Percentiles rank a stretch among this genome's conserved stretches.
Evolutionary conservation across 2,329 filamentous ascomycete species (phyloP).

Genomic region (Colletotrichum liaoningense): DNA sequence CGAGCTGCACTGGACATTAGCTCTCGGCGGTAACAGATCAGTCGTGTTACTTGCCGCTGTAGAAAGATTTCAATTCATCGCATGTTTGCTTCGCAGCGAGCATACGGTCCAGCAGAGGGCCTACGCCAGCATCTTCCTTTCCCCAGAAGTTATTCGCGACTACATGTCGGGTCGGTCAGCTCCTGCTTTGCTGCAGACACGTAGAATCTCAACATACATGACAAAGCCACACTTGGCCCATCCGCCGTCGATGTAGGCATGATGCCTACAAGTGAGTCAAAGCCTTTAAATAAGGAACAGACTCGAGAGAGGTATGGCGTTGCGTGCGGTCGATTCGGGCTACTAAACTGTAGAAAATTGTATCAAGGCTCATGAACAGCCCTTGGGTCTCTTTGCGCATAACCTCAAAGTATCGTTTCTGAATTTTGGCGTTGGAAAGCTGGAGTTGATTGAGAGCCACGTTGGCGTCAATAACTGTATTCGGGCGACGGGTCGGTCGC

Average conservation of each 20-base stretch:
- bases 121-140: slow-evolving; percentile 96
- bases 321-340: neutral
- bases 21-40: neutral
- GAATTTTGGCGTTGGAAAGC: neutral
- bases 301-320: neutral
- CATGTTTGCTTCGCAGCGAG: slow-evolving; percentile 92
- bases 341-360: neutral
- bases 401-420: neutral
- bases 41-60: slow-evolving; percentile 69
- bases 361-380: neutral
- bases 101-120: slow-evolving; percentile 93
- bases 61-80: slow-evolving; percentile 94
- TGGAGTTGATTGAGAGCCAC: neutral
- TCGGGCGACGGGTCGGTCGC: neutral
- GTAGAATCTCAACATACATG: slow-evolving; percentile 61
- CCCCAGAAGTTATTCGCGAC: slow-evolving; percentile 99
- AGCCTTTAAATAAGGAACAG: neutral
- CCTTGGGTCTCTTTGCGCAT: neutral
- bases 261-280: slow-evolving; percentile 19
- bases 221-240: slow-evolving; percentile 73
- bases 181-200: neutral
- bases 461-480: neutral
- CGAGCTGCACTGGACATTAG: slow-evolving; percentile 67
- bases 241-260: slow-evolving; percentile 74
- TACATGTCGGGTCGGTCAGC: slow-evolving; percentile 47